phyloP scores from a whole-genome alignment of 805 yeast genomes.

The Ogataea philodendri region DNA sequence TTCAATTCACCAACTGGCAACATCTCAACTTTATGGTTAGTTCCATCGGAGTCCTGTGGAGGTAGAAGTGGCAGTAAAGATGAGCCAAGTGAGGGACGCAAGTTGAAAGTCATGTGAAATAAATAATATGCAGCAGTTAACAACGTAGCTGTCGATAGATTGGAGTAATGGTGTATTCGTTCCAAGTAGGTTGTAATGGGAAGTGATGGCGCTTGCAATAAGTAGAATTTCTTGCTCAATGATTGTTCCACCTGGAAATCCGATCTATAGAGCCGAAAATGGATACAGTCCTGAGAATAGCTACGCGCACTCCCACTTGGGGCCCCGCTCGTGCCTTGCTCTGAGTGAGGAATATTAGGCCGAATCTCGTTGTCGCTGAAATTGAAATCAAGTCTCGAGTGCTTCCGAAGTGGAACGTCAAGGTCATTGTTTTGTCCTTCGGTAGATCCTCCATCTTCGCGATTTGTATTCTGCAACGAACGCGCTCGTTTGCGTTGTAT shows the following conservation, averaged over 20 bases:
- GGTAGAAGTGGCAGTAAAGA: conserved; percentile 14
- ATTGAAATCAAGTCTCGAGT: no score
- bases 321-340: no score
- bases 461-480: no score
- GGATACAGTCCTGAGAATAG: no score
- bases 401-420: no score
- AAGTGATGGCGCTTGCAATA: conserved; percentile 33
- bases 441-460: no score
- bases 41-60: conserved; percentile 6
- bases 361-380: no score
- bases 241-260: conserved; percentile 10
- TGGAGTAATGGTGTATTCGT: conserved; percentile 31
- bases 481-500: no score
- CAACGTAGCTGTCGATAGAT: conserved; percentile 33
- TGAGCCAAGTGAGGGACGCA: conserved; percentile 20
- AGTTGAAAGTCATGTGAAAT: conserved; percentile 31
- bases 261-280: no score
- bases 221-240: conserved; percentile 30
- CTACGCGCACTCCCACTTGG: no score
- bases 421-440: no score
- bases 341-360: no score
- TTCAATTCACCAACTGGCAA: conserved; percentile 37
- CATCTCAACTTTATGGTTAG: conserved; percentile 18
- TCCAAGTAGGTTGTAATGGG: conserved; percentile 30
- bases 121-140: conserved; percentile 33